Evolutionary conservation across 352 stramenopile genomes (phyloP), one percentile per base, ranked within the genome.

Genomic region (Globisporangium nodosum): DNA sequence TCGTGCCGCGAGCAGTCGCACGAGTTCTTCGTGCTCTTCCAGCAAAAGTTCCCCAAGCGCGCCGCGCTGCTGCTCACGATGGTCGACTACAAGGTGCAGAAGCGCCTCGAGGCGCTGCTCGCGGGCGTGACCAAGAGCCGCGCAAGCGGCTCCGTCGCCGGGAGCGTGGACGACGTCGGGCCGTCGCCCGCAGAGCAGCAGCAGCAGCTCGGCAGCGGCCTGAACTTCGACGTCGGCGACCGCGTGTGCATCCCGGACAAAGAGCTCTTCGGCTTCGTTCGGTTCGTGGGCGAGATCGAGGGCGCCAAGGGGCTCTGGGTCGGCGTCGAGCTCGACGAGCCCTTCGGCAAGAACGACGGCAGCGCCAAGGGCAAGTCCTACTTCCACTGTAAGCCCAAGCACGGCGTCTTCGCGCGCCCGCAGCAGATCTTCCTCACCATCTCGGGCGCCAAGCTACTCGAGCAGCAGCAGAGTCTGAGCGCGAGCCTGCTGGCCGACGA

Each of bases 181-280:
- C 33, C 55, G 1, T 40, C 24, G 8, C 16, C 27, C 48, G 12
- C 48, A 6, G 48, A 52, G 37, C 27, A 16, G 30, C 7, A 30
- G 31, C 46, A 31, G 20, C 9, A 8, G 46, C 45, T 16, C 13
- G 27, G 37, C 30, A 55, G 61, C 6, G 69, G 69, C 8, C 71
- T 78, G 16, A 81, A 71, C 55, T 60, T 87, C 51, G 76, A 90
- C 46, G 45, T 91, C 1, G 82, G 81, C 3, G 82, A 92, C 35
- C 82, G 85, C 31, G 85, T 94, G 5, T 92, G 81, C 60, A 89
- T 94, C n/a, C 81, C 82, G 1, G 85, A 92, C 49, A 90, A 90
- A 56, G 85, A 94, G 53, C 50, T 92, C 1, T 94, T 94, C 52
- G 85, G 85, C 0, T 85, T 85, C 56, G 85, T 94, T 55, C 82